Conservation (phyloP, 164 flowering plant species). For the Cinnamomum micranthum region DNA sequence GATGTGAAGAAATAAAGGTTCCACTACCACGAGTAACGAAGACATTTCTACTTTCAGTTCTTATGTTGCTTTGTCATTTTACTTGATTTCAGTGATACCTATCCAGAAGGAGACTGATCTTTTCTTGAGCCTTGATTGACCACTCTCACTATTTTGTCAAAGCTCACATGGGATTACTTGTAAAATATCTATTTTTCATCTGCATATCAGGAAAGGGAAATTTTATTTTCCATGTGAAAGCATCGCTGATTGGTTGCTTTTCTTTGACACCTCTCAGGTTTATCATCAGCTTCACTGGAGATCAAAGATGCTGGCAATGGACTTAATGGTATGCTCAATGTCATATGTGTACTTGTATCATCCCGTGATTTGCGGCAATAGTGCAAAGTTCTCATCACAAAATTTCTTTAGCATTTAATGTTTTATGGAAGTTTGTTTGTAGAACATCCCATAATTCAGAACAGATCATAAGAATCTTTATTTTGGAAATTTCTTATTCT, state of each 20-base stretch:
- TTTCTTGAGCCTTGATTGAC: neutral
- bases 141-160: neutral
- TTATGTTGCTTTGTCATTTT: neutral
- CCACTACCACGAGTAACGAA: too few relatives aligned
- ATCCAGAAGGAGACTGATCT: neutral
- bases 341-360: neutral
- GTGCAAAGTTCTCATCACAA: neutral
- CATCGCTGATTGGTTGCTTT: neutral
- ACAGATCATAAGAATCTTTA: too few relatives aligned
- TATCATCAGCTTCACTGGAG: constrained; percentile 92
- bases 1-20: too few relatives aligned
- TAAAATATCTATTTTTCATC: neutral
- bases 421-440: neutral
- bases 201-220: neutral
- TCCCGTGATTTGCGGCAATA: neutral
- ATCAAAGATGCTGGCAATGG: constrained; percentile 59
- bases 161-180: neutral
- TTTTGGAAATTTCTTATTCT: neutral
- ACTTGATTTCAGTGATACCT: neutral
- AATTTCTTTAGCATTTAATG: too few relatives aligned
- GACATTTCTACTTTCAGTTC: neutral
- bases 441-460: neutral
- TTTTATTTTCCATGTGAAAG: neutral
- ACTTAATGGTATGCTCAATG: constrained; percentile 32
- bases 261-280: constrained; percentile 44